Evolutionary conservation across 306 rosid species (phyloP).

Genomic region (Styphnolobium japonicum): DNA sequence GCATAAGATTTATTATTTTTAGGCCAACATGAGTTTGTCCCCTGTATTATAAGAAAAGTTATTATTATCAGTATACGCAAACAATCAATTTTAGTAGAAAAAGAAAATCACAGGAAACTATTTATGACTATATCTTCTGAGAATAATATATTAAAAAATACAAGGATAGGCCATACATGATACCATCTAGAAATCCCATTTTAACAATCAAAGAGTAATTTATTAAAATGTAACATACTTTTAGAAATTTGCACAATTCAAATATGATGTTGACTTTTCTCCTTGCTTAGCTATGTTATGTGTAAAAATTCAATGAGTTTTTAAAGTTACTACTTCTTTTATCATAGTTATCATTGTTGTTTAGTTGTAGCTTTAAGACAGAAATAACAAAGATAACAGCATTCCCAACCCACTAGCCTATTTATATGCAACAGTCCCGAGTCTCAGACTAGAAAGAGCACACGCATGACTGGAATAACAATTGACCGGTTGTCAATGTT

Average conservation of each 20-base stretch:
- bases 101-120: neutral
- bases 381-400: neutral
- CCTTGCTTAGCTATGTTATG: neutral
- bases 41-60: conserved; percentile 47
- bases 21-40: conserved; percentile 77
- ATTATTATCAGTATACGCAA: conserved; percentile 11
- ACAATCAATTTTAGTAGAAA: neutral
- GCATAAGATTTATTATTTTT: conserved; percentile 43
- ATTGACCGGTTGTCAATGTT: neutral
- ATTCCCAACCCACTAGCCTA: neutral
- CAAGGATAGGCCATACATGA: neutral
- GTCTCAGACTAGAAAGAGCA: neutral
- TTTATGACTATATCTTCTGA: neutral
- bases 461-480: neutral
- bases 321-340: neutral
- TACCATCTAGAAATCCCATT: neutral
- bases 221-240: conserved; percentile 2
- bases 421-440: neutral
- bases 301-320: neutral
- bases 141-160: neutral
- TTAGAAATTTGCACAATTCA: neutral
- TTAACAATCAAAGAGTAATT: neutral
- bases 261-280: neutral
- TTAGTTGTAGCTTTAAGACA: neutral
- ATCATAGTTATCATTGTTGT: neutral